phyloP scores from a whole-genome alignment of 2,329 filamentous ascomycete genomes.

The Cercospora brassicicola region DNA sequence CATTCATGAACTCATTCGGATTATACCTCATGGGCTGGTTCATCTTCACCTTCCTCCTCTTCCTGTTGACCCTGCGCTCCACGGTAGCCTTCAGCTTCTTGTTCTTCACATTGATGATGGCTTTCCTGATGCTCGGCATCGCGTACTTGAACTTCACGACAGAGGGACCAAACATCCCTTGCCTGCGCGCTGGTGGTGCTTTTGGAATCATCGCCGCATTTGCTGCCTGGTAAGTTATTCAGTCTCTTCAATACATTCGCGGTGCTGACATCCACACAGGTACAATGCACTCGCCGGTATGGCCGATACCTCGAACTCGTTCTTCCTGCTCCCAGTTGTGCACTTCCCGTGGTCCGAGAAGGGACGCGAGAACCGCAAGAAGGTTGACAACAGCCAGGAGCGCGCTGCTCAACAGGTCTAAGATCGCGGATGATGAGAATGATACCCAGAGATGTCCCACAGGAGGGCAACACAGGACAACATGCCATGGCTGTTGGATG shows the following conservation, averaged over 20 bases:
- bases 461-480: background rate
- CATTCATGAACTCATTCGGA: constrained; percentile 56
- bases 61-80: constrained; percentile 57
- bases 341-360: constrained; percentile 94
- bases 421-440: background rate
- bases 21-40: constrained; percentile 62
- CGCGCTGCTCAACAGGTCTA: constrained; percentile 34
- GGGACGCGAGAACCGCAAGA: constrained; percentile 59
- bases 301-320: constrained; percentile 62
- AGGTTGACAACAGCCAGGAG: constrained; percentile 46
- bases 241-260: background rate
- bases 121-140: constrained; percentile 59
- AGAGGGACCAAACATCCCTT: constrained; percentile 43
- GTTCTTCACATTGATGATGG: constrained; percentile 59
- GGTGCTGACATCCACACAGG: constrained; percentile 18
- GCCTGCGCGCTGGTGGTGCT: constrained; percentile 55
- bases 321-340: constrained; percentile 88
- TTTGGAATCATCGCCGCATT: constrained; percentile 57
- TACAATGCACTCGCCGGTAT: constrained; percentile 58
- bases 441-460: constrained; percentile 1
- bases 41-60: constrained; percentile 58
- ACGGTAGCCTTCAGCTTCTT: constrained; percentile 60
- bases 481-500: background rate
- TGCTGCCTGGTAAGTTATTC: constrained; percentile 47
- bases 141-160: constrained; percentile 52